These are phyloP conservation scores for Cutaneotrichosporon arboriforme DNA, from an alignment of 1,284 basidiomycete genomes.

Conservation along the genomic window DNA sequence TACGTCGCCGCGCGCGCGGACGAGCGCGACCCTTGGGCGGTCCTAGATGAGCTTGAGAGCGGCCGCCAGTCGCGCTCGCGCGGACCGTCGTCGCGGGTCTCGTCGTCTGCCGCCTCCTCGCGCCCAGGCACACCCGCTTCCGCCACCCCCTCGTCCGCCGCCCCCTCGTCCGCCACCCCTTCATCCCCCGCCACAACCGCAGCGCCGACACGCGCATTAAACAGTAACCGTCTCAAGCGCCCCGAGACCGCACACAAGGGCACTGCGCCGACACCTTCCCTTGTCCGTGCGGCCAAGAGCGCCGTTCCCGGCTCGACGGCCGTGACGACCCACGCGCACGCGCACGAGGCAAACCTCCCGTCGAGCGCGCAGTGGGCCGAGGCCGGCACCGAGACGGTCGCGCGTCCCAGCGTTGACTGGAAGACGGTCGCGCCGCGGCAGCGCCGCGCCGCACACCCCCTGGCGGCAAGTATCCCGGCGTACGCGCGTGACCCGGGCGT, in stretches of 20 bases:
- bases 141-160: not conserved
- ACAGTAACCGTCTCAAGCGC: constrained; percentile 10
- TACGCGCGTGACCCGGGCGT: constrained; percentile 23
- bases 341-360: not conserved
- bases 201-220: constrained; percentile 4
- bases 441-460: constrained; percentile 19
- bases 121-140: not conserved
- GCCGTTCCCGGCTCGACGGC: not conserved
- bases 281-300: not conserved
- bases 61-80: not conserved
- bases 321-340: not conserved
- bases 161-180: not conserved
- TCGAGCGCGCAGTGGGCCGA: not conserved
- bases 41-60: not conserved
- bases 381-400: not conserved
- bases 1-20: constrained; percentile 21
- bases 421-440: constrained; percentile 25
- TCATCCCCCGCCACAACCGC: not conserved
- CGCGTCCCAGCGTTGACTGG: constrained; percentile 33
- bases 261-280: constrained; percentile 6
- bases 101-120: not conserved
- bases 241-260: constrained; percentile 1
- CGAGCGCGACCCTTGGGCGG: constrained; percentile 8
- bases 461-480: constrained; percentile 32
- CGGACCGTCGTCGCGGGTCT: not conserved